Evolutionary conservation across 305 asterid species (phyloP).

Genomic region (Solanum chacoense): DNA sequence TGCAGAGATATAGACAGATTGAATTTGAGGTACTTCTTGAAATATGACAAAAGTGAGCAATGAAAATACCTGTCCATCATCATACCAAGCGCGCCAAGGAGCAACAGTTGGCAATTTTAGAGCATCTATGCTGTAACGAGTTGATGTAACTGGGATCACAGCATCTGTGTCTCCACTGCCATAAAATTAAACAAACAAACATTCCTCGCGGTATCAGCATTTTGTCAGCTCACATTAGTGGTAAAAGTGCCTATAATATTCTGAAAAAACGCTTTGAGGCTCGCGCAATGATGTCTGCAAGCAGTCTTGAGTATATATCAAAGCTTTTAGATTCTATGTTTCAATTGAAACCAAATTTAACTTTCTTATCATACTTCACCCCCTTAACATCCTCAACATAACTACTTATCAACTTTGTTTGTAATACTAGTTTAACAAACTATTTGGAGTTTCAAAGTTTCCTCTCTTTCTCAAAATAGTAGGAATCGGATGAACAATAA

Average conservation of each 20-base stretch:
- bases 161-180: slow-evolving; percentile 88
- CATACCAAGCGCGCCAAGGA: slow-evolving; percentile 86
- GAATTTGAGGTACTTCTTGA: background rate
- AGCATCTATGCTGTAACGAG: slow-evolving; percentile 74
- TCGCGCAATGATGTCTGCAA: background rate
- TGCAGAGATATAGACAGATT: background rate
- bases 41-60: background rate
- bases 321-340: background rate
- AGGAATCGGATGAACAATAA: background rate
- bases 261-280: background rate
- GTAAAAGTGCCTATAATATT: background rate
- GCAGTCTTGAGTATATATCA: background rate
- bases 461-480: background rate
- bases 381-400: background rate
- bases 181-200: background rate
- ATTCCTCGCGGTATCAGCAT: background rate
- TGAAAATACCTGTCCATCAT: slow-evolving; percentile 66
- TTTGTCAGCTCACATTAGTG: background rate
- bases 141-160: slow-evolving; percentile 84
- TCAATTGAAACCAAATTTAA: background rate
- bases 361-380: background rate
- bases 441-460: background rate
- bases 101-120: slow-evolving; percentile 49
- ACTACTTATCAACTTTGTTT: background rate
- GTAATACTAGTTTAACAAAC: background rate